Conservation (phyloP, 345 rosid genomes). For the Eucalyptus paniculata region DNA sequence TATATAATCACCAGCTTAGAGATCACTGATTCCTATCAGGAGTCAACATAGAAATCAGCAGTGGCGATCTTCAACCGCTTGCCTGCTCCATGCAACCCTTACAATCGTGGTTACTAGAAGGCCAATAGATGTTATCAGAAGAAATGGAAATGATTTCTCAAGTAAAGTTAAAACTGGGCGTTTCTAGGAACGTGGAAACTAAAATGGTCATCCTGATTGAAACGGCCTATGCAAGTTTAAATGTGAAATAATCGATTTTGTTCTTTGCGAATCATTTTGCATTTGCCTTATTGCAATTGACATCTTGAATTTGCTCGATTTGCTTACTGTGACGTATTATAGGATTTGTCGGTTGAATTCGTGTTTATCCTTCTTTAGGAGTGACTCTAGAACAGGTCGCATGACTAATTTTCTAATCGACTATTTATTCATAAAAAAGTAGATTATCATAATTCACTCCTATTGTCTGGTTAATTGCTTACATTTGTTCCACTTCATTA, state of each 20-base stretch:
- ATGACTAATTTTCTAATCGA: background rate
- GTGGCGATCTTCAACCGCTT: background rate
- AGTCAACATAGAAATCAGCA: background rate
- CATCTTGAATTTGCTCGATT: background rate
- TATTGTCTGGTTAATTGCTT: accelerated
- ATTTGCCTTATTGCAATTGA: too few relatives aligned
- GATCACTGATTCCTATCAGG: background rate
- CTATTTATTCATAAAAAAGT: accelerated
- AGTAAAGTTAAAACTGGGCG: background rate
- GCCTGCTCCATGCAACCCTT: background rate
- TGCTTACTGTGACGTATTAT: accelerated
- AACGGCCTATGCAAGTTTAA: background rate
- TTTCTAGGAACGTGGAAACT: background rate
- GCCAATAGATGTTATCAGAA: background rate
- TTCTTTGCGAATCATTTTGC: background rate
- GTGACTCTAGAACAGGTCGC: background rate
- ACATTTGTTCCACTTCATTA: background rate
- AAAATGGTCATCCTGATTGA: background rate
- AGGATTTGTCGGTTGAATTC: background rate
- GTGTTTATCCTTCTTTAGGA: background rate
- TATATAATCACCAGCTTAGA: background rate
- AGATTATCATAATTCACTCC: background rate
- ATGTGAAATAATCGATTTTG: background rate
- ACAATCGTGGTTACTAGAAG: background rate
- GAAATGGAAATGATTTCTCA: background rate